Base-by-base conservation (phyloP, 2,329 filamentous ascomycete species). In the Parascedosporium putredinis region DNA sequence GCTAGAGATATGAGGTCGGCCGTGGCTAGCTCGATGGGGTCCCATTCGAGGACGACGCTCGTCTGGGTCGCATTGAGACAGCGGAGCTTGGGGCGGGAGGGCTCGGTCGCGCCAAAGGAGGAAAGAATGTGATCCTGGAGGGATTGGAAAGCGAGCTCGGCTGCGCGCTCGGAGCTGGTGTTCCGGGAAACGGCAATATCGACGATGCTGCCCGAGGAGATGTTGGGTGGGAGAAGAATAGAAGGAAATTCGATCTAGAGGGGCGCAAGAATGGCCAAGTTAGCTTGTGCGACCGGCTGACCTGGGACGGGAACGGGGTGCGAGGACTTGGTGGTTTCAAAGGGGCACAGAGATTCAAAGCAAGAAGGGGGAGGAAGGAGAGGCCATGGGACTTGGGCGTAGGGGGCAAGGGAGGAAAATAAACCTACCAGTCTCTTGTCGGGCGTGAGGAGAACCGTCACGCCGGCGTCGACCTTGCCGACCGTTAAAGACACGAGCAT, bases 401-500 rank as follows among this genome's bases (percentile, higher is more conserved):
- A n/a, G n/a, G n/a, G n/a, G n/a, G n/a, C n/a, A n/a, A 33, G 44
- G 22, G 22, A 40, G 29, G 8, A 45, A 24, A 47, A 14, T 31
- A 10, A 45, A 24, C 16, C 16, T 80, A 96, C 91, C 60, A 98
- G 78, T 64, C 93, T 84, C 70, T 97, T 97, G 69, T 98, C 93
- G 64, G 95, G 86, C 45, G 93, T 98, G 62, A 98, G 74, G 50
- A 98, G 83, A 54, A 98, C 93, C 46, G 93, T 95, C 64, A 98
- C 91, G 69, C 93, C 93, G 61, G 93, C 93, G 70, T 98, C 93
- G 70, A 98, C 93, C 74, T 98, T 98, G 75, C 93, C 93, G 69
- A 98, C 93, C 47, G 91, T 97, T 64, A 98, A 78, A 57, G 93
- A 97, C 70, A 98, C 88, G 63, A 97, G 78, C 93, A 98, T 97